Evolutionary conservation across 495 filamentous ascomycete genomes (phyloP).

Genomic region (Aspergillus cristatus): DNA sequence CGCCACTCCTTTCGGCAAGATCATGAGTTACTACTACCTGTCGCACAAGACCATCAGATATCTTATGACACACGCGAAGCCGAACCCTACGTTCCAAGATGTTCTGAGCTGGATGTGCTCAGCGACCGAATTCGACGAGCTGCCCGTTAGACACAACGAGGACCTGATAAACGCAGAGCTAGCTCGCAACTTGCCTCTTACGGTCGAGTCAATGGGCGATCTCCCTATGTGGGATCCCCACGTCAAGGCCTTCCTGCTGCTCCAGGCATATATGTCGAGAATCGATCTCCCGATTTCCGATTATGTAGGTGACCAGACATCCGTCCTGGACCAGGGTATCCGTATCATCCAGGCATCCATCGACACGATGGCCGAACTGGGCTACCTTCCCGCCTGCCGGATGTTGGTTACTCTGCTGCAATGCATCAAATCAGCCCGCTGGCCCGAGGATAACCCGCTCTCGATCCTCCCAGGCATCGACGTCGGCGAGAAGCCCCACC

Average conservation of each 20-base stretch:
- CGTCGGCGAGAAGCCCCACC: constrained; percentile 24
- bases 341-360: constrained; percentile 89
- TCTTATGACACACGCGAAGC: constrained; percentile 66
- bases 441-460: constrained; percentile 74
- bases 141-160: constrained; percentile 98
- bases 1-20: constrained; percentile 84
- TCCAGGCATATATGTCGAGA: constrained; percentile 91
- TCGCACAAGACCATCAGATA: constrained; percentile 91
- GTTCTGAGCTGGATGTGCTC: constrained; percentile 85
- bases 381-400: constrained; percentile 60
- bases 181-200: constrained; percentile 65
- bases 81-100: constrained; percentile 71
- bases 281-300: constrained; percentile 90
- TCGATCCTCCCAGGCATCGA: constrained; percentile 74
- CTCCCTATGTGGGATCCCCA: constrained; percentile 97
- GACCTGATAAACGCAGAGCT: constrained; percentile 95
- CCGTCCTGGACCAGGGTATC: constrained; percentile 87
- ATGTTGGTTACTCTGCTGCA: constrained; percentile 82
- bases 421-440: constrained; percentile 83
- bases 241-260: constrained; percentile 87
- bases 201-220: constrained; percentile 55
- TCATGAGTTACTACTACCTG: constrained; percentile 99
- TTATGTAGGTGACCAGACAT: constrained; percentile 90
- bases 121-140: constrained; percentile 93
- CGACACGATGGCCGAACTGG: constrained; percentile 88